Conservation (phyloP, 2,329 filamentous ascomycete genomes). For the Herpomyces periplanetae region DNA sequence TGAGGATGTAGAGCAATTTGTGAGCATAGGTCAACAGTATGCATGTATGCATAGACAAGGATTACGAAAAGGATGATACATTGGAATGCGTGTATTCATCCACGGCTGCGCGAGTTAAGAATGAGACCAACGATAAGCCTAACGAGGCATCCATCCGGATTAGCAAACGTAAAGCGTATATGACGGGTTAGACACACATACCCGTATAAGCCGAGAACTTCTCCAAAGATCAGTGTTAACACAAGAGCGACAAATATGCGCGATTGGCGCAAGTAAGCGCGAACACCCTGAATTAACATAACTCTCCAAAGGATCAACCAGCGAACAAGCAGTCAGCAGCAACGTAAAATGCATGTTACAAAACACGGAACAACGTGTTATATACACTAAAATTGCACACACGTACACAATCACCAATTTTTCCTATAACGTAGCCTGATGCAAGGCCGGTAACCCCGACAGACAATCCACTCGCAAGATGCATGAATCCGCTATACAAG, state of each 20-base stretch:
- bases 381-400: background rate
- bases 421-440: slow-evolving; percentile 77
- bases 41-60: no score
- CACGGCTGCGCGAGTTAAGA: slow-evolving; percentile 49
- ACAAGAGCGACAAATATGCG: slow-evolving; percentile 96
- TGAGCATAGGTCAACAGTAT: no score
- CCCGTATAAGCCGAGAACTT: slow-evolving; percentile 89
- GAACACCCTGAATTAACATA: slow-evolving; percentile 22
- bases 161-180: slow-evolving; percentile 2
- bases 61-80: no score
- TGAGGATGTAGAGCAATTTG: no score
- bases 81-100: no score
- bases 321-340: no score
- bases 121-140: slow-evolving; percentile 76
- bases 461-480: slow-evolving; percentile 54
- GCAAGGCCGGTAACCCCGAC: slow-evolving; percentile 74
- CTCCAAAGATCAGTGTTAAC: slow-evolving; percentile 84
- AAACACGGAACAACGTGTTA: slow-evolving; percentile 1
- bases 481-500: slow-evolving; percentile 71
- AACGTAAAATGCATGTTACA: background rate
- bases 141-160: slow-evolving; percentile 1
- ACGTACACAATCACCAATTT: slow-evolving; percentile 54
- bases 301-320: no score
- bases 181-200: slow-evolving; percentile 11
- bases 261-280: slow-evolving; percentile 81